Conservation (phyloP, 352 stramenopile species). For the Phytophthora colocasiae region DNA sequence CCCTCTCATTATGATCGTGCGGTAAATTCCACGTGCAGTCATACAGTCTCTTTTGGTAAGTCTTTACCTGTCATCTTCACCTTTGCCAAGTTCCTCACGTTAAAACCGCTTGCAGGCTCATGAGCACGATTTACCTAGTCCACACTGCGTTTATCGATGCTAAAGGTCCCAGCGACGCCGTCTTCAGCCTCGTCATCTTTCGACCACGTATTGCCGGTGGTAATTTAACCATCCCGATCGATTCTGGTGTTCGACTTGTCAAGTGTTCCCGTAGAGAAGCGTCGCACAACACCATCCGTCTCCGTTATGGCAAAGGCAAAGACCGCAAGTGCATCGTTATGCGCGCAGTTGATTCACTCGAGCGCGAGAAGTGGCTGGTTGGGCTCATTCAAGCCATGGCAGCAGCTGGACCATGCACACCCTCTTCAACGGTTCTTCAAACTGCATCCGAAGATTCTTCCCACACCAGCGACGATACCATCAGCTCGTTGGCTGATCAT, state of each 20-base stretch:
- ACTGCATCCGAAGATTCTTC: not conserved
- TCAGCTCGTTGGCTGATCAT: not conserved
- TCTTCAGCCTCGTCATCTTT: slow-evolving; percentile 23
- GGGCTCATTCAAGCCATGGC: slow-evolving; percentile 25
- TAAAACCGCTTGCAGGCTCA: slow-evolving; percentile 5
- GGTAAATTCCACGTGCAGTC: slow-evolving; percentile 31
- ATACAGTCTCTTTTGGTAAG: slow-evolving; percentile 13
- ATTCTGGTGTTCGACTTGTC: slow-evolving; percentile 23
- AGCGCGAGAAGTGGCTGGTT: slow-evolving; percentile 22
- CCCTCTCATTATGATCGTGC: slow-evolving; percentile 19
- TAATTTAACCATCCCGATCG: slow-evolving; percentile 22
- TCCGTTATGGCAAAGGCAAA: slow-evolving; percentile 22
- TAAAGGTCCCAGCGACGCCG: slow-evolving; percentile 1
- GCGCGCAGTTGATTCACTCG: slow-evolving; percentile 21
- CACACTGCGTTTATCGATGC: not conserved
- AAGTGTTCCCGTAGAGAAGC: slow-evolving; percentile 21
- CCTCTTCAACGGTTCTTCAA: not conserved
- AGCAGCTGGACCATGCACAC: slow-evolving; percentile 1
- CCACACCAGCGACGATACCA: not conserved
- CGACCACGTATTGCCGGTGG: slow-evolving; percentile 21
- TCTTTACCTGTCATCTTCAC: not conserved
- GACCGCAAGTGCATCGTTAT: slow-evolving; percentile 7
- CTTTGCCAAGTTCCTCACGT: not conserved
- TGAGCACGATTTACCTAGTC: slow-evolving; percentile 26
- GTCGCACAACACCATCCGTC: slow-evolving; percentile 20